phyloP scores from a whole-genome alignment of 2,329 filamentous ascomycete species.

The Fusarium tricinctum region DNA sequence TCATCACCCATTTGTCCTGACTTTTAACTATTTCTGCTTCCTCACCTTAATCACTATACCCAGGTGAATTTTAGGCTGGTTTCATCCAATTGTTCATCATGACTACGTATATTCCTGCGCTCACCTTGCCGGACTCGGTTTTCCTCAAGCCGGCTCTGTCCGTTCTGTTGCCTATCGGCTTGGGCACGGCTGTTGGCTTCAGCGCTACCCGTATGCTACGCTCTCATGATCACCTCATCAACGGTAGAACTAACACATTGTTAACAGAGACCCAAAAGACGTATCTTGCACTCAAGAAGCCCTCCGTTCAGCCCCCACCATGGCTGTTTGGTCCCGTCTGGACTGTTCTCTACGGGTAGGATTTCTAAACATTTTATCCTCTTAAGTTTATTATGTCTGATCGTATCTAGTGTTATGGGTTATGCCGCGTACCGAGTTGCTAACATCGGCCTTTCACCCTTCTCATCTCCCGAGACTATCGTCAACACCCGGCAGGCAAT shows the following conservation, averaged over 20 bases:
- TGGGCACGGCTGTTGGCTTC: conserved; percentile 82
- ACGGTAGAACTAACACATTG: conserved; percentile 5
- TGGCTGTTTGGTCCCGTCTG: conserved; percentile 75
- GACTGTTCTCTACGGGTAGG: conserved; percentile 73
- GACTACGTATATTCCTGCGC: conserved; percentile 83
- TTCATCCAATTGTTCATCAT: conserved; percentile 61
- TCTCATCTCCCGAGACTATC: conserved; percentile 66
- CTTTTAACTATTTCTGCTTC: neutral
- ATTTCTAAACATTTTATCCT: neutral
- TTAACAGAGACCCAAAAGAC: conserved; percentile 68
- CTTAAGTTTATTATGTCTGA: neutral
- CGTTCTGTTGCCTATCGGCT: conserved; percentile 79
- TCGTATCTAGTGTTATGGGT: conserved; percentile 75
- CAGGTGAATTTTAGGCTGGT: neutral
- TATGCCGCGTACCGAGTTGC: conserved; percentile 88
- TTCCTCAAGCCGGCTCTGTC: conserved; percentile 81
- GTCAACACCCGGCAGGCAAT: conserved; percentile 75
- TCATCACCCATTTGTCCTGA: conserved; percentile 15
- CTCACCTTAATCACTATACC: neutral
- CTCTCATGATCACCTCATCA: conserved; percentile 4
- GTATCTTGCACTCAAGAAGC: conserved; percentile 77
- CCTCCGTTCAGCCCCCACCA: conserved; percentile 72
- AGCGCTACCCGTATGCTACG: conserved; percentile 70
- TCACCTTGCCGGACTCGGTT: conserved; percentile 79
- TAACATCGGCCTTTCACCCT: conserved; percentile 71